Conservation (phyloP, 2,329 filamentous ascomycete species). For the Penicillium sp. region DNA sequence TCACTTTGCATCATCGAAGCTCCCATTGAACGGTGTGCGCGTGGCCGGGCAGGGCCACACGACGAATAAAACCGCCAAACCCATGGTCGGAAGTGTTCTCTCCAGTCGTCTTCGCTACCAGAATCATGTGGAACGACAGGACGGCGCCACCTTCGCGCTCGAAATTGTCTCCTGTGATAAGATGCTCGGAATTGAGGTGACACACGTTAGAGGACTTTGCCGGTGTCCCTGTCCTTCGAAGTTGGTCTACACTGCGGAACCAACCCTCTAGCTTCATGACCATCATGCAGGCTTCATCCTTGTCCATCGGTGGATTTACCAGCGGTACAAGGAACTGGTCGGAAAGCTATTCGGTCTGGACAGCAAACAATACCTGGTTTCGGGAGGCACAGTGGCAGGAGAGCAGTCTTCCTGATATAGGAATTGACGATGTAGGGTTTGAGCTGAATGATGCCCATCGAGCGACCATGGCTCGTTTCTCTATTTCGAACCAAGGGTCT, state of each 20-base stretch:
- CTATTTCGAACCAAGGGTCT: slow-evolving; percentile 36
- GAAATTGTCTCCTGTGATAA: neutral
- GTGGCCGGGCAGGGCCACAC: neutral
- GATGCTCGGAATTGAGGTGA: neutral
- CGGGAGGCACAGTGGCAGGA: slow-evolving; percentile 44
- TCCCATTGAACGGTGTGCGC: neutral
- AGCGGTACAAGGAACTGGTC: neutral
- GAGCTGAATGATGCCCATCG: slow-evolving; percentile 13
- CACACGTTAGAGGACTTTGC: neutral
- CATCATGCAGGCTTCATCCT: neutral
- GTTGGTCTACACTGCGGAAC: neutral
- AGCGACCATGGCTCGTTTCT: slow-evolving; percentile 30
- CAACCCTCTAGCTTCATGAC: neutral
- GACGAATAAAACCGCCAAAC: neutral
- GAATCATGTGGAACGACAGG: neutral
- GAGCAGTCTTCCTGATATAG: slow-evolving; percentile 34
- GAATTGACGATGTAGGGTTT: slow-evolving; percentile 37
- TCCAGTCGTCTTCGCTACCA: neutral
- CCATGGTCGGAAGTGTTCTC: neutral
- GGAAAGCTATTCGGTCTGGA: neutral
- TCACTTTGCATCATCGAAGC: neutral
- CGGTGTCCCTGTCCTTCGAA: neutral
- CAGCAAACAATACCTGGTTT: slow-evolving; percentile 40
- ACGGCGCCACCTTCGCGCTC: neutral
- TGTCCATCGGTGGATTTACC: neutral